These are phyloP conservation scores for Bryopsis sp. DNA, from an alignment of 139 green algal genomes.

Conservation along the genomic window DNA sequence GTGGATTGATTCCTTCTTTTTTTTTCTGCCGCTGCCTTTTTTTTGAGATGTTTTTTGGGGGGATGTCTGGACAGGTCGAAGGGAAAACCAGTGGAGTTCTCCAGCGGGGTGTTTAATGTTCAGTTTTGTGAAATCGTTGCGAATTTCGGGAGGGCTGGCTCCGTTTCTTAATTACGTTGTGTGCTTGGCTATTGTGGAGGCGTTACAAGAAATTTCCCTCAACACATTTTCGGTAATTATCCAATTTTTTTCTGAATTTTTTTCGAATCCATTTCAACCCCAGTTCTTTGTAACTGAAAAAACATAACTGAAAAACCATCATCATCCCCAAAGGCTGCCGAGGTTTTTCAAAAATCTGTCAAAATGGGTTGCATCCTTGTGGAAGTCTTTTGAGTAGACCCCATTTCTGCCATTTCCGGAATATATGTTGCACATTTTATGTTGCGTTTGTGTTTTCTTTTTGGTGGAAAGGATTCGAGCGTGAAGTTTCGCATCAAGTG, in stretches of 20 bases:
- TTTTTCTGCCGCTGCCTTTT: background rate
- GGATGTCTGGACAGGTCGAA: conserved; percentile 43
- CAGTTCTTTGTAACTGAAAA: too few relatives aligned
- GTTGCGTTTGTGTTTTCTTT: too few relatives aligned
- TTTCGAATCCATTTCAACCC: too few relatives aligned
- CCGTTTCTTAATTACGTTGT: conserved; percentile 93
- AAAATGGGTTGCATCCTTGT: too few relatives aligned
- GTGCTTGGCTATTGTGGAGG: conserved; percentile 76
- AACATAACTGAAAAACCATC: too few relatives aligned
- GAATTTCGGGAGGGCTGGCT: conserved; percentile 44
- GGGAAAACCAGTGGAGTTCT: conserved; percentile 79
- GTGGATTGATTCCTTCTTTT: background rate
- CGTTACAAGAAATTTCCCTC: conserved; percentile 36
- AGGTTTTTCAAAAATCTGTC: too few relatives aligned
- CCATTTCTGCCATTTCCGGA: too few relatives aligned
- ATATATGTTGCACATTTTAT: too few relatives aligned
- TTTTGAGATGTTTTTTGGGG: background rate
- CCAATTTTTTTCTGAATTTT: too few relatives aligned
- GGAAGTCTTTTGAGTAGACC: too few relatives aligned
- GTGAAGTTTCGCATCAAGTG: conserved; percentile 80
- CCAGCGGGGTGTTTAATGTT: conserved; percentile 93
- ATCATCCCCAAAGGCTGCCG: too few relatives aligned
- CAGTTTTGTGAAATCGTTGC: conserved; percentile 38
- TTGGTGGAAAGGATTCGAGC: too few relatives aligned
- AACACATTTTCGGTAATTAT: background rate